phyloP scores from a whole-genome alignment of 1,139 yeast species.

The Hemisphaericaspora xylanilytica region DNA sequence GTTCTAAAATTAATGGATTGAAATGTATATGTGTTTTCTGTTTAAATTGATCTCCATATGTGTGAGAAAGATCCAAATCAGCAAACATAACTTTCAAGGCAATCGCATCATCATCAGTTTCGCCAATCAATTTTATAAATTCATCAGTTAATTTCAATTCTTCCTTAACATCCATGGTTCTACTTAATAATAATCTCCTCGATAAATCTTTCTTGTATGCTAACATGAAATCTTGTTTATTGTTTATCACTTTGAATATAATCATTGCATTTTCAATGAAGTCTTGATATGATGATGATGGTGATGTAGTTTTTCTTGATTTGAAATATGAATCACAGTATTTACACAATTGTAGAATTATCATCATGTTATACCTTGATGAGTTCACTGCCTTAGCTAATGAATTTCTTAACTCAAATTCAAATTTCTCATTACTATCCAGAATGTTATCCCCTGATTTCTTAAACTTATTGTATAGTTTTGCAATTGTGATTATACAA shows the following conservation, averaged over 20 bases:
- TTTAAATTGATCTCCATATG: slow-evolving; percentile 15
- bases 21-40: slow-evolving; percentile 23
- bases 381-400: slow-evolving; percentile 25
- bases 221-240: slow-evolving; percentile 33
- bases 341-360: slow-evolving; percentile 30
- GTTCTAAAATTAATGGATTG: slow-evolving; percentile 33
- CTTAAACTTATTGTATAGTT: slow-evolving; percentile 3
- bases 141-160: slow-evolving; percentile 29
- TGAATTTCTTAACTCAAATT: slow-evolving; percentile 29
- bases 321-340: slow-evolving; percentile 35
- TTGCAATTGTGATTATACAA: slow-evolving; percentile 2
- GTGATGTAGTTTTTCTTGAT: slow-evolving; percentile 2
- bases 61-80: slow-evolving; percentile 27
- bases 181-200: slow-evolving; percentile 31
- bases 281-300: slow-evolving; percentile 15
- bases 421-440: slow-evolving; percentile 19
- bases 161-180: slow-evolving; percentile 18
- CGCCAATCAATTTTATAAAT: slow-evolving; percentile 30
- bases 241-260: slow-evolving; percentile 35
- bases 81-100: slow-evolving; percentile 34
- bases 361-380: slow-evolving; percentile 18
- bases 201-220: slow-evolving; percentile 38
- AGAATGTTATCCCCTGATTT: slow-evolving; percentile 1
- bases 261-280: slow-evolving; percentile 23
- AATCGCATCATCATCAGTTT: slow-evolving; percentile 31